phyloP scores from a whole-genome alignment of 2,329 filamentous ascomycete genomes.

The Plenodomus biglobosus region DNA sequence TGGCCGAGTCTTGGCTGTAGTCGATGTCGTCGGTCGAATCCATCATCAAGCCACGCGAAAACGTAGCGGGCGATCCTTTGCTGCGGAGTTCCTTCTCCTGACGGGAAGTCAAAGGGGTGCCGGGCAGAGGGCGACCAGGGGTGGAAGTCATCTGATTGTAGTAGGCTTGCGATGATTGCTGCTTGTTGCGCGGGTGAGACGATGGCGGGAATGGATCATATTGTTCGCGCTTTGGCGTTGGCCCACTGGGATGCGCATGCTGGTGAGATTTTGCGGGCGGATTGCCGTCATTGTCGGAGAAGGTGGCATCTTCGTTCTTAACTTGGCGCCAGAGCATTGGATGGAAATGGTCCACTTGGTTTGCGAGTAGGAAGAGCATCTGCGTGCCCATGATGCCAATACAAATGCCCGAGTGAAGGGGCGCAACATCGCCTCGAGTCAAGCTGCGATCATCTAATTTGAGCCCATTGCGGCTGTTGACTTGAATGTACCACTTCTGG shows the following conservation, averaged over 20 bases:
- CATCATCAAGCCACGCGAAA: conserved; percentile 54
- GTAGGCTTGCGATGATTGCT: conserved; percentile 34
- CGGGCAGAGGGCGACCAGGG: conserved; percentile 36
- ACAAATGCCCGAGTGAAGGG: conserved; percentile 81
- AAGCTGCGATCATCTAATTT: conserved; percentile 75
- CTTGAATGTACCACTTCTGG: conserved; percentile 75
- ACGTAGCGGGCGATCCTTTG: conserved; percentile 52
- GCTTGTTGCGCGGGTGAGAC: conserved; percentile 37
- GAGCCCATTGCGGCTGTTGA: conserved; percentile 89
- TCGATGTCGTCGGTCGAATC: conserved; percentile 64
- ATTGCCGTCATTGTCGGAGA: conserved; percentile 45
- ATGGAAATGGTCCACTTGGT: conserved; percentile 69
- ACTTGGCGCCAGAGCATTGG: conserved; percentile 67
- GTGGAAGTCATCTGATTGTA: conserved; percentile 42
- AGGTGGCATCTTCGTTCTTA: conserved; percentile 39
- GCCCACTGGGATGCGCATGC: conserved; percentile 37
- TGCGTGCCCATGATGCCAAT: conserved; percentile 90
- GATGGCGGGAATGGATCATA: conserved; percentile 44
- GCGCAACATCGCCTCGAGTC: conserved; percentile 65
- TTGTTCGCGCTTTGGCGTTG: conserved; percentile 42
- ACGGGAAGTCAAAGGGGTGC: conserved; percentile 42
- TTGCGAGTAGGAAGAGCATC: conserved; percentile 98
- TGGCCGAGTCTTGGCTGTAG: conserved; percentile 78
- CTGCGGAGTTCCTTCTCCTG: conserved; percentile 37
- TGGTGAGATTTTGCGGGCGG: conserved; percentile 36